Evolutionary conservation across 257 asterid species (phyloP), one percentile per base, ranked within the genome.

Genomic region (Capsicum pubescens): DNA sequence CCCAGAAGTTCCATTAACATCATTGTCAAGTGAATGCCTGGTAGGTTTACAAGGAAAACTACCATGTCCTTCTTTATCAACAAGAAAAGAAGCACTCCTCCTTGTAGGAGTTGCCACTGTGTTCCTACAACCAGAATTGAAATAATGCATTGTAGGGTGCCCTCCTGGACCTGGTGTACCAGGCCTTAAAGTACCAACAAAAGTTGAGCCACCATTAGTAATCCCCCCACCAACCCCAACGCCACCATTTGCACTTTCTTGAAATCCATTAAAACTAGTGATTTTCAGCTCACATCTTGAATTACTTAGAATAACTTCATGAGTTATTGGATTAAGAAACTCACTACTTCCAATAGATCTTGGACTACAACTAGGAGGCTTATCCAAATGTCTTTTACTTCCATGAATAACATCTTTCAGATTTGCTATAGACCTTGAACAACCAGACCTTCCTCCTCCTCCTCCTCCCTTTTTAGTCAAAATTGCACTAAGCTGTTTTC

Each of bases 121-220:
- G 35, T 72, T 87, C 80, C 87, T 88, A 61, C 87, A 90, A 0
- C 95, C 89, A 87, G 91, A 92, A 63, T 93, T 94, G 46, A 89
- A 94, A 84, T 91, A 91, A 70, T 93, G 97, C 92, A 88, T 89
- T 68, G 92, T 84, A 39, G 91, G 90, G 74, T 91, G 90, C 61
- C 92, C 95, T 11, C 92, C 93, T 15, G 98, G 97, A 8, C 95
- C 97, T 39, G 98, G 97, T 0, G 99, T 92, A 12, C 98, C 94
- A 13, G 98, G 97, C 91, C 90, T 88, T 26, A 94, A 82, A 42
- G 95, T 92, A 9, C 93, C 97, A 82, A 93, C 91, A 71, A 85
- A 90, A 12, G 86, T 68, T 19, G 89, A 87, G 42, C 90, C 91
- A 84, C 83, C 87, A 64, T 79, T 82, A 48, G 17, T 26, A 15